Percentiles rank a stretch among this genome's conserved stretches.
Evolutionary conservation across 805 yeast genomes (phyloP).

Genomic region (Wickerhamomyces silvicola): DNA sequence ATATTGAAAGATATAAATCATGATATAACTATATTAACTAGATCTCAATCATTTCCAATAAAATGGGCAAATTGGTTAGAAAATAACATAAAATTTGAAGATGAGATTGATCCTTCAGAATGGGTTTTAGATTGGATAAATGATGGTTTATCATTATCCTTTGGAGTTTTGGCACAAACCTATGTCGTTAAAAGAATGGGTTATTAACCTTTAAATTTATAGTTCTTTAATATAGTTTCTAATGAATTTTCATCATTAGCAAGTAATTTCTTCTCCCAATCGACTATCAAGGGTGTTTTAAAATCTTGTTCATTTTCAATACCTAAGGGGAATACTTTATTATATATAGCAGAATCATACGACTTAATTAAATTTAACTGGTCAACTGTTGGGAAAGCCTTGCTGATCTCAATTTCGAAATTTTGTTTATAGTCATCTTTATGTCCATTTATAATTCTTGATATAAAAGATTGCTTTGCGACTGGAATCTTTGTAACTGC

Average conservation of each 20-base stretch:
- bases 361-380: constrained; percentile 17
- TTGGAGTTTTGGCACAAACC: constrained; percentile 85
- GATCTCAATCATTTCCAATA: constrained; percentile 85
- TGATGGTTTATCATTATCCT: constrained; percentile 68
- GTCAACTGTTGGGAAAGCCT: constrained; percentile 20
- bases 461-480: constrained; percentile 1
- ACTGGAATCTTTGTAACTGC: constrained; percentile 13
- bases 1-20: constrained; percentile 76
- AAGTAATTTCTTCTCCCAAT: constrained; percentile 52
- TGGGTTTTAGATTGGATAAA: constrained; percentile 80
- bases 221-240: constrained; percentile 17
- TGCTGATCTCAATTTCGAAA: constrained; percentile 1
- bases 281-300: constrained; percentile 47
- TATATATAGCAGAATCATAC: constrained; percentile 8
- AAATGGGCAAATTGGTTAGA: constrained; percentile 94
- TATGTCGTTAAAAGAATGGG: constrained; percentile 86
- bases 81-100: constrained; percentile 29
- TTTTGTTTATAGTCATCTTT: not conserved
- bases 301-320: constrained; percentile 20
- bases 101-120: constrained; percentile 67
- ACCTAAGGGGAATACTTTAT: constrained; percentile 10
- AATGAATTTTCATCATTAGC: constrained; percentile 44
- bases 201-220: constrained; percentile 12
- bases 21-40: constrained; percentile 62
- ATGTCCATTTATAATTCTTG: not conserved